Conservation (phyloP, 768 basidiomycete species). For the Mycena latifolia region DNA sequence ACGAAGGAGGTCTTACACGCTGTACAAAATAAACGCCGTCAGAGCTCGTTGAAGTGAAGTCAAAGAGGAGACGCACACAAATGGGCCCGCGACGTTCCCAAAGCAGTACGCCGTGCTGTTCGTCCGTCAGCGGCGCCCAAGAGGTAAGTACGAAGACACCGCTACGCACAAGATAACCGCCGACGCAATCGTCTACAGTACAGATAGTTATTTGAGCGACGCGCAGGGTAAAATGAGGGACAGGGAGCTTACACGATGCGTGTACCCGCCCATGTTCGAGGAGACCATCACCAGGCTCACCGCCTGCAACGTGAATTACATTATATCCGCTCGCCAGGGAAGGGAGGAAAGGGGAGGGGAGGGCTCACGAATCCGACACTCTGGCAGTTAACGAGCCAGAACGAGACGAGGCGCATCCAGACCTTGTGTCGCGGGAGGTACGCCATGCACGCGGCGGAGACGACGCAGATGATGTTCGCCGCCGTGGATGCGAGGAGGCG, state of each 20-base stretch:
- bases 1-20: too few species aligned
- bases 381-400: conserved; percentile 39
- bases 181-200: conserved; percentile 35
- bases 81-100: conserved; percentile 37
- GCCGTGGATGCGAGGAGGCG: conserved; percentile 33
- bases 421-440: conserved; percentile 37
- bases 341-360: too few species aligned
- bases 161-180: conserved; percentile 30
- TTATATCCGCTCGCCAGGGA: not conserved
- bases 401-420: conserved; percentile 37
- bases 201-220: too few species aligned
- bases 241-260: conserved; percentile 27
- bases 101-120: conserved; percentile 36
- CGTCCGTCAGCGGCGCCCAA: not conserved
- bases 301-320: not conserved
- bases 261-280: conserved; percentile 40
- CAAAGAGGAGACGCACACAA: conserved; percentile 26
- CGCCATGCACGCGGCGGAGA: conserved; percentile 35
- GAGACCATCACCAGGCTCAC: conserved; percentile 37
- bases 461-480: conserved; percentile 39
- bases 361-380: conserved; percentile 36
- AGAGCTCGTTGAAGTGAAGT: not conserved
- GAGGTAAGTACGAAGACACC: not conserved
- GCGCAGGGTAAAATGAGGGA: too few species aligned
- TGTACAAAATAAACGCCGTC: not conserved